Conservation (phyloP, 148 eudicot genomes). For the Fallopia convolvulus region DNA sequence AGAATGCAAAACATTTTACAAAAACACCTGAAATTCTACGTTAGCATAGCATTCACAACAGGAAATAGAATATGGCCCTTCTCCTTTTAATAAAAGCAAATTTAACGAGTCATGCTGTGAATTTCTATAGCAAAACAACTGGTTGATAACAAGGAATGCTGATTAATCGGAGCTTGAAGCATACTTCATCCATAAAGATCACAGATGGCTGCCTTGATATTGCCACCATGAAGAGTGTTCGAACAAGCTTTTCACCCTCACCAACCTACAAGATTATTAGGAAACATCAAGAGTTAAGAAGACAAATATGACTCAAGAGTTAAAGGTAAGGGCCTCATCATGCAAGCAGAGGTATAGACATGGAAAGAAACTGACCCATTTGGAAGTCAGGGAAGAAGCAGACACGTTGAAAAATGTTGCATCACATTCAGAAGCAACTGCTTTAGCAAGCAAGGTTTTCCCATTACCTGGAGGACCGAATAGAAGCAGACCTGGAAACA, state of each 20-base stretch:
- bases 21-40: not conserved
- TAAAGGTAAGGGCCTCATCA: not conserved
- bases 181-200: slow-evolving; percentile 94
- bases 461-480: slow-evolving; percentile 99
- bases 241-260: slow-evolving; percentile 98
- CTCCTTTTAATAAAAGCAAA: not conserved
- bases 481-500: slow-evolving; percentile 69
- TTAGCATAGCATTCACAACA: not conserved
- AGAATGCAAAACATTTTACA: not conserved
- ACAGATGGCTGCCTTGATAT: slow-evolving; percentile 90
- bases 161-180: not conserved
- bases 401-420: slow-evolving; percentile 96
- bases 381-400: slow-evolving; percentile 93
- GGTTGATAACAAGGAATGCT: not conserved
- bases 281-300: slow-evolving; percentile 7
- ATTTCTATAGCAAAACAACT: not conserved
- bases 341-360: not conserved
- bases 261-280: slow-evolving; percentile 59
- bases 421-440: slow-evolving; percentile 94
- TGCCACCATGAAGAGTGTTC: slow-evolving; percentile 88
- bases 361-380: slow-evolving; percentile 30
- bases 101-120: not conserved
- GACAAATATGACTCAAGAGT: slow-evolving; percentile 13
- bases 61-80: not conserved
- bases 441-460: slow-evolving; percentile 98